Evolutionary conservation across 345 rosid species (phyloP), one percentile per base, ranked within the genome.

Genomic region (Pistacia atlantica): DNA sequence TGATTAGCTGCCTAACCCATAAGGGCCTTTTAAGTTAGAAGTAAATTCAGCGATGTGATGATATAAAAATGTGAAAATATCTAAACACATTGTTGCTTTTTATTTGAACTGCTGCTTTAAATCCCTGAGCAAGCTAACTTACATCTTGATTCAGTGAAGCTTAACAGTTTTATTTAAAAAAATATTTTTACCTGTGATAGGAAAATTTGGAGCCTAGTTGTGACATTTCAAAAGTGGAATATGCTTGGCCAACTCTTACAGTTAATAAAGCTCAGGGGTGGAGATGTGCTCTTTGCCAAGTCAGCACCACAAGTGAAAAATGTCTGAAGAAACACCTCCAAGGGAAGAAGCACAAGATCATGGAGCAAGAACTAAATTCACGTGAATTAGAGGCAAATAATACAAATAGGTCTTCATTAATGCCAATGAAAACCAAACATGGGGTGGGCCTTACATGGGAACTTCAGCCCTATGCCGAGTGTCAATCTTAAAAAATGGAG

Each of bases 221-320:
- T 62, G 51, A 20, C 75, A 31, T 10, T 20, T 14, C 12, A 13
- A 72, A 35, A 68, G 59, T 25, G 7, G 33, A 51, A 31, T 13
- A 35, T 46, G 8, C 64, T 65, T n/a, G 62, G 46, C 11, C 54
- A 57, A 48, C 22, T 17, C 9, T 37, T 67, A 56, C 56, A 16
- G 74, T 69, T 62, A 74, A 75, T 62, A 74, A 75, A 62, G 74
- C 63, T 72, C 81, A 71, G 60, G 83, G 80, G 56, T 80, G 83
- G 84, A 80, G 88, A 46, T 82, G 83, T 65, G 78, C 78, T 12
- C 69, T 80, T 56, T 82, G 88, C 68, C 74, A 71, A 68, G 42
- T 80, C 20, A 78, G 60, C 74, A 65, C 82, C 46, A 14, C 78
- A 0, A 78, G 80, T 71, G 77, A 83, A 71, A 61, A 62, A 31